Percentiles rank a stretch among this genome's conserved stretches.
Conservation (phyloP, 2,329 filamentous ascomycete genomes). For the Calycina marina region DNA sequence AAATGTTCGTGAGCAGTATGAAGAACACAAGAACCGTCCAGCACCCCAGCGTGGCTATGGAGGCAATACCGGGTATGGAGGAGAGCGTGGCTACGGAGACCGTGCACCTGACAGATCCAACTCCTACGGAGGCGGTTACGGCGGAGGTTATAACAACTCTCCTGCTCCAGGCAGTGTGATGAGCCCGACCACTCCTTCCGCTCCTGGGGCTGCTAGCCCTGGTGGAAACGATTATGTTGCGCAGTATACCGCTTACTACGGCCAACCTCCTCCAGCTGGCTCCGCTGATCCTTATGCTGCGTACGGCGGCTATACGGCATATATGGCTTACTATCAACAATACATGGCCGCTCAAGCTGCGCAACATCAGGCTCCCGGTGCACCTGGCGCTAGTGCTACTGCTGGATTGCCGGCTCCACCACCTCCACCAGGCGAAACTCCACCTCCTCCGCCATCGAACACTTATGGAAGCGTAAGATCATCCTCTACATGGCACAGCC, state of each 20-base stretch:
- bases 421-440: conserved; percentile 42
- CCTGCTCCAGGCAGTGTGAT: conserved; percentile 22
- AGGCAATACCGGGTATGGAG: conserved; percentile 26
- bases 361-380: conserved; percentile 25
- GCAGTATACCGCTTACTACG: conserved; percentile 76
- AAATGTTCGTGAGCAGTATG: conserved; percentile 81
- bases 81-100: conserved; percentile 35
- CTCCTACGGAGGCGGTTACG: conserved; percentile 27
- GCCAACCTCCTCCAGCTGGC: conserved; percentile 19
- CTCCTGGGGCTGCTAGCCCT: conserved; percentile 28
- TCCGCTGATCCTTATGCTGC: conserved; percentile 72
- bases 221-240: conserved; percentile 52
- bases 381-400: conserved; percentile 24
- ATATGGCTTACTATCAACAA: conserved; percentile 60
- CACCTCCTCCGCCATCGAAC: conserved; percentile 25
- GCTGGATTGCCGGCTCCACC: conserved; percentile 39
- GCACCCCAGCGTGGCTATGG: conserved; percentile 53
- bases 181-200: conserved; percentile 27
- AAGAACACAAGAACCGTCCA: conserved; percentile 69
- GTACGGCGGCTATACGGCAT: conserved; percentile 71
- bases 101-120: conserved; percentile 32
- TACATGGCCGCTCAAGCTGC: conserved; percentile 44
- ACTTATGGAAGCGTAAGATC: conserved; percentile 37
- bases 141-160: conserved; percentile 24
- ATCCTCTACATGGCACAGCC: too few species aligned